These are phyloP conservation scores for Ceratobasidium sp. DNA, from an alignment of 1,284 basidiomycete genomes.

Conservation along the genomic window DNA sequence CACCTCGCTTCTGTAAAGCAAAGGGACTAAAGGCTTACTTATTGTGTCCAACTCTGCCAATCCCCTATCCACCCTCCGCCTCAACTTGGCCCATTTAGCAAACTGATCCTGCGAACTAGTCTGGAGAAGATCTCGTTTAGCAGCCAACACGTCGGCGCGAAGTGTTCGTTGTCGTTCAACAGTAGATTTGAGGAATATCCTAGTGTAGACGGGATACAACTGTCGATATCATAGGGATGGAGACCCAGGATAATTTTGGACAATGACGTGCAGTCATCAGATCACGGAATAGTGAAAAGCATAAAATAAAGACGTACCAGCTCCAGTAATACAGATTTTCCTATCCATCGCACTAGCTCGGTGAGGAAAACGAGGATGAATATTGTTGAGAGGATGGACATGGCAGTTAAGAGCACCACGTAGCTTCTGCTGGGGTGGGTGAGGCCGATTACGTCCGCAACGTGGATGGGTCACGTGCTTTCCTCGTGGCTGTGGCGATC, in stretches of 20 bases:
- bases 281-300: not conserved
- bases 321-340: slow-evolving; percentile 79
- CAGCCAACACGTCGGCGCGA: slow-evolving; percentile 76
- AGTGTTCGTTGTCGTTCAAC: slow-evolving; percentile 67
- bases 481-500: too few species aligned
- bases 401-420: slow-evolving; percentile 45
- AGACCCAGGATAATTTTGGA: not conserved
- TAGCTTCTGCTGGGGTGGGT: slow-evolving; percentile 20
- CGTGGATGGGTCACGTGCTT: not conserved
- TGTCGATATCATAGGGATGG: slow-evolving; percentile 45
- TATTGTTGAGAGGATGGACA: slow-evolving; percentile 81
- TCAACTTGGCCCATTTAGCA: slow-evolving; percentile 96
- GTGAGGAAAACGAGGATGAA: slow-evolving; percentile 81
- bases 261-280: too few species aligned
- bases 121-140: slow-evolving; percentile 84
- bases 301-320: slow-evolving; percentile 59
- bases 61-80: slow-evolving; percentile 90
- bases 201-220: slow-evolving; percentile 73
- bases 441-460: not conserved
- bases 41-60: slow-evolving; percentile 91
- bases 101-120: slow-evolving; percentile 98
- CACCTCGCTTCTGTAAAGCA: slow-evolving; percentile 12
- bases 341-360: slow-evolving; percentile 86
- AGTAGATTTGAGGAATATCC: slow-evolving; percentile 64
- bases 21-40: slow-evolving; percentile 63